Percentiles rank a stretch among this genome's conserved stretches.
phyloP scores from a whole-genome alignment of 1,284 basidiomycete species.

The Cutaneotrichosporon cutaneum region DNA sequence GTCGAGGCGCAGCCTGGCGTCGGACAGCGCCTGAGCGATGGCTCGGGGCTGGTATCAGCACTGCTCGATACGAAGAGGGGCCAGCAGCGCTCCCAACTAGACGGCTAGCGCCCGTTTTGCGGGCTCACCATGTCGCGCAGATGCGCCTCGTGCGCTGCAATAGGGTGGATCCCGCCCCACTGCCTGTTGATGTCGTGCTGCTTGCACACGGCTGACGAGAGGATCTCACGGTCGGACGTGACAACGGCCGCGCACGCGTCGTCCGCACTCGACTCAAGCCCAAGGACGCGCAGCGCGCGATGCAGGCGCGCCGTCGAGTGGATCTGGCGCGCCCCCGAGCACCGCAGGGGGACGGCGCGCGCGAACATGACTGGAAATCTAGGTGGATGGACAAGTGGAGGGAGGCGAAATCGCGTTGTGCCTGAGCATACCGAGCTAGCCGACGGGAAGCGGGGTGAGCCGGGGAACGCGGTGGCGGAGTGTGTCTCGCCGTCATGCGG shows the following conservation, averaged over 20 bases:
- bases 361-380: background rate
- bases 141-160: constrained; percentile 68
- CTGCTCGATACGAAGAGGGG: too few species aligned
- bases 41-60: constrained; percentile 64
- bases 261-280: constrained; percentile 76
- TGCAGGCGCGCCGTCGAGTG: background rate
- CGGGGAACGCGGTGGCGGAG: background rate
- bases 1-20: constrained; percentile 61
- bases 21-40: constrained; percentile 64
- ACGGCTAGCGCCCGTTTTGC: too few species aligned
- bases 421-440: background rate
- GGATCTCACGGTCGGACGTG: constrained; percentile 63
- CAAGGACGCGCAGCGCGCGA: constrained; percentile 62
- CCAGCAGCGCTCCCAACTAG: too few species aligned
- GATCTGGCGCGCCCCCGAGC: background rate
- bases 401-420: background rate
- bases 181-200: constrained; percentile 60
- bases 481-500: background rate
- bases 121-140: constrained; percentile 66
- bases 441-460: constrained; percentile 1
- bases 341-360: background rate
- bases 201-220: constrained; percentile 77
- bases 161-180: constrained; percentile 81
- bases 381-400: background rate
- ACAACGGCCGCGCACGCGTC: constrained; percentile 85